Evolutionary conservation across 371 early-diverging fungal species (phyloP).

Genomic region (Choanephora cucurbitarum): DNA sequence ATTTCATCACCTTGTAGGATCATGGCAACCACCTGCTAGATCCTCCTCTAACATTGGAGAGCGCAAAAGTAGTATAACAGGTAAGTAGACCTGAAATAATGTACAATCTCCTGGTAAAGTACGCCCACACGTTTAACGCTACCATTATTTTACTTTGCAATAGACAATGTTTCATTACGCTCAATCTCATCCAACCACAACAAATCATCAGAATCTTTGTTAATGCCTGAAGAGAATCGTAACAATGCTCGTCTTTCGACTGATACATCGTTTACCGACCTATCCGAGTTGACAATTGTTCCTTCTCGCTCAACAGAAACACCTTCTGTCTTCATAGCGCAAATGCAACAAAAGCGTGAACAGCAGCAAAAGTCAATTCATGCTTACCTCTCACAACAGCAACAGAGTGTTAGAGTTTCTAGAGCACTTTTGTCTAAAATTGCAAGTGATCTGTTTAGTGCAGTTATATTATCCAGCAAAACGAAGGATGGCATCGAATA

Average conservation of each 20-base stretch:
- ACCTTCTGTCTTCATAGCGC: slow-evolving; percentile 22
- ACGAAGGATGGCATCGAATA: slow-evolving; percentile 79
- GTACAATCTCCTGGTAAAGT: too few species aligned
- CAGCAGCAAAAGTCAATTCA: slow-evolving; percentile 40
- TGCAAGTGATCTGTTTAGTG: slow-evolving; percentile 62
- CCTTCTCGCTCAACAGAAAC: background rate
- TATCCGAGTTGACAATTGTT: slow-evolving; percentile 5
- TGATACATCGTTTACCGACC: slow-evolving; percentile 7
- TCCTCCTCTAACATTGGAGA: slow-evolving; percentile 6
- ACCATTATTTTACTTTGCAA: too few species aligned
- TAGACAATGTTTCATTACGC: background rate
- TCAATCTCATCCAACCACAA: background rate
- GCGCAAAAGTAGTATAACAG: slow-evolving; percentile 20
- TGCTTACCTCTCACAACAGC: slow-evolving; percentile 27
- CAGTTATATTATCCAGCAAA: slow-evolving; percentile 27
- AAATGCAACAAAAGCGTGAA: slow-evolving; percentile 37
- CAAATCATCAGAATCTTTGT: background rate
- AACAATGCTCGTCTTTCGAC: slow-evolving; percentile 12
- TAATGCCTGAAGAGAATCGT: background rate
- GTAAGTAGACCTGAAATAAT: background rate
- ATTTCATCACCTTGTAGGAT: too few species aligned
- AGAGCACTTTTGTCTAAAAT: slow-evolving; percentile 77
- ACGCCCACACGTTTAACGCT: too few species aligned
- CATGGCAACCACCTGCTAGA: background rate
- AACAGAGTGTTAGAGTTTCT: slow-evolving; percentile 65